phyloP scores from a whole-genome alignment of 148 eudicot genomes.

The Gaultheria prostrata region DNA sequence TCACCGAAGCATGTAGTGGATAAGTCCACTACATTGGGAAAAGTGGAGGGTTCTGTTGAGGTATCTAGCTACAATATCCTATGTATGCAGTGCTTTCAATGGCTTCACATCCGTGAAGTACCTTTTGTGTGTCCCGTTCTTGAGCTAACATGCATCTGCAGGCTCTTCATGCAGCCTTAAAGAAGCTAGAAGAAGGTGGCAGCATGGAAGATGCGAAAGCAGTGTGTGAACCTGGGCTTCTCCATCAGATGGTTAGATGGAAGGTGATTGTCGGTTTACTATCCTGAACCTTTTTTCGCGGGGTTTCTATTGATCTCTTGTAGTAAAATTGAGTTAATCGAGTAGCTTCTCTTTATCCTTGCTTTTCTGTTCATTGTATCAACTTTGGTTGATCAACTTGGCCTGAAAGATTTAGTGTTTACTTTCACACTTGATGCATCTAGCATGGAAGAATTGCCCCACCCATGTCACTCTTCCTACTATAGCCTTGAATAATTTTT shows the following conservation, averaged over 20 bases:
- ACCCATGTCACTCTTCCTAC: not conserved
- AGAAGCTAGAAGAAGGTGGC: slow-evolving; percentile 64
- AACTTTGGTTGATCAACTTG: slow-evolving; percentile 7
- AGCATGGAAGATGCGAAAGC: slow-evolving; percentile 65
- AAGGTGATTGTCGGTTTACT: slow-evolving; percentile 42
- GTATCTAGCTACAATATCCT: slow-evolving; percentile 33
- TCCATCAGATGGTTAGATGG: slow-evolving; percentile 64
- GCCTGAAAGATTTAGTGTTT: not conserved
- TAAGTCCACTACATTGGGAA: slow-evolving; percentile 57
- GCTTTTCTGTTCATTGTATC: not conserved
- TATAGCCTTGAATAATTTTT: not conserved
- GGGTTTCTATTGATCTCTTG: not conserved
- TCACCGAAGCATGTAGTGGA: slow-evolving; percentile 39
- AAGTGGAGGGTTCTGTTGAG: slow-evolving; percentile 70
- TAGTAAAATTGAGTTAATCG: not conserved
- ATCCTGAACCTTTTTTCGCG: not conserved
- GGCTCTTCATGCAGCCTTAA: slow-evolving; percentile 68
- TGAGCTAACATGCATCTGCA: slow-evolving; percentile 30
- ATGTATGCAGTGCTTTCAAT: slow-evolving; percentile 3
- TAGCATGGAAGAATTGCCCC: slow-evolving; percentile 8
- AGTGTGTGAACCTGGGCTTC: slow-evolving; percentile 61
- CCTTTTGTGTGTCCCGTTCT: slow-evolving; percentile 12
- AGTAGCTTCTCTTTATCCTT: not conserved
- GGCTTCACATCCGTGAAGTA: not conserved
- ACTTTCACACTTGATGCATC: slow-evolving; percentile 1